Conservation (phyloP, 345 rosid genomes). For the Microcos paniculata region DNA sequence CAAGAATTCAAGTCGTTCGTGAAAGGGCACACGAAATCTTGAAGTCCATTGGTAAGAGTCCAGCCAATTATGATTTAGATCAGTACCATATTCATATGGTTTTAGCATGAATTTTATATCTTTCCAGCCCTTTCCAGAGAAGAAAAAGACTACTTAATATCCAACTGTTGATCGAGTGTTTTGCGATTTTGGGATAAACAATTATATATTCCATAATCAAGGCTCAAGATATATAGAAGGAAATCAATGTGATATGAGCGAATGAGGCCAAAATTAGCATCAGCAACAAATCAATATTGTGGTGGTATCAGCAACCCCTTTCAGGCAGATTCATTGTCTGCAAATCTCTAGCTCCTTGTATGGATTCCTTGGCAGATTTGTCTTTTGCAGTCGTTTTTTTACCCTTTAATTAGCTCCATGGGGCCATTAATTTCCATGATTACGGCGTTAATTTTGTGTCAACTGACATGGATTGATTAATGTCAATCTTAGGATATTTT, state of each 20-base stretch:
- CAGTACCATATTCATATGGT: not conserved
- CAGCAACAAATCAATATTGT: too few species aligned
- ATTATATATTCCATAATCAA: not conserved
- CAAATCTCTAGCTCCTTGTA: not conserved
- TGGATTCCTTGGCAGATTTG: not conserved
- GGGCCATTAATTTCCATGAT: not conserved
- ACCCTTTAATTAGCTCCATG: not conserved
- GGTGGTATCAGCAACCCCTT: not conserved
- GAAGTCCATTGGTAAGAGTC: not conserved
- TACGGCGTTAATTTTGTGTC: not conserved
- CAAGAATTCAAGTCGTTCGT: not conserved
- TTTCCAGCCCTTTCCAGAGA: not conserved
- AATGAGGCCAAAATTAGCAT: not conserved
- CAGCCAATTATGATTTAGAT: not conserved
- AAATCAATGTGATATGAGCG: too few species aligned
- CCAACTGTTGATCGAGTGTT: not conserved
- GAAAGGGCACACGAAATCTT: not conserved
- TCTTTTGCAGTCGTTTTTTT: not conserved
- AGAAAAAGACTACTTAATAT: not conserved
- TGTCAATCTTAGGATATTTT: not conserved
- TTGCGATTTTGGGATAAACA: not conserved
- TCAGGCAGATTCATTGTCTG: not conserved
- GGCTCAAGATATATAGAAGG: not conserved
- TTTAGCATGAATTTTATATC: not conserved
- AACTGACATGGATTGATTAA: not conserved